A percentile compares a stretch with the other conserved stretches of the same genome.
These are phyloP conservation scores for Escallonia herrerae DNA, from an alignment of 129 eudicot genomes.

Conservation along the genomic window DNA sequence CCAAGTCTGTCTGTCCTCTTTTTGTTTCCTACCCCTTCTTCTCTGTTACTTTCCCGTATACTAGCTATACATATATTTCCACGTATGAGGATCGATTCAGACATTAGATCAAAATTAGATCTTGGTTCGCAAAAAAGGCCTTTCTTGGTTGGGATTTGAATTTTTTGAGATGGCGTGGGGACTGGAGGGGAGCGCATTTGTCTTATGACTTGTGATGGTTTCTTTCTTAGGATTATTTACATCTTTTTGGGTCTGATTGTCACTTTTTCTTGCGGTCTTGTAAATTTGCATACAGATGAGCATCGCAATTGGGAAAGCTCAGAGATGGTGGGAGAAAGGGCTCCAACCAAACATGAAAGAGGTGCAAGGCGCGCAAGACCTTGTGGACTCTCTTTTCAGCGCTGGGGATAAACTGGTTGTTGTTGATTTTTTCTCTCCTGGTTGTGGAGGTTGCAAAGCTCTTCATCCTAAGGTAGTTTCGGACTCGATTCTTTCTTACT, in stretches of 20 bases:
- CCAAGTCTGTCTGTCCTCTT: background rate
- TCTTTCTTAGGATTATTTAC: too few relatives aligned
- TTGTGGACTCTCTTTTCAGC: constrained; percentile 45
- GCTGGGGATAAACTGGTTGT: constrained; percentile 70
- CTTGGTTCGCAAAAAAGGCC: background rate
- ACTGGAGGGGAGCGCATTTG: too few relatives aligned
- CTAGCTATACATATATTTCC: background rate
- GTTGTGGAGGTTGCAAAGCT: constrained; percentile 86
- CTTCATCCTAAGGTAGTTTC: constrained; percentile 80
- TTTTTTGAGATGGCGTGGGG: too few relatives aligned
- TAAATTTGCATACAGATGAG: constrained; percentile 32
- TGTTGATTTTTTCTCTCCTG: constrained; percentile 75
- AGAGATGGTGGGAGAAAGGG: constrained; percentile 82
- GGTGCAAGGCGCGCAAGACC: constrained; percentile 59
- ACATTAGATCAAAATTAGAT: background rate
- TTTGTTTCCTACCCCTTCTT: background rate
- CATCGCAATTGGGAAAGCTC: constrained; percentile 45
- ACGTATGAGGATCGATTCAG: background rate
- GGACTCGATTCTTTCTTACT: background rate
- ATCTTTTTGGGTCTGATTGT: too few relatives aligned
- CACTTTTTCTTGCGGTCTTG: background rate
- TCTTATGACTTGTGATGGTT: too few relatives aligned
- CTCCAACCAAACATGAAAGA: constrained; percentile 61
- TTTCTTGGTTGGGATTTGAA: background rate
- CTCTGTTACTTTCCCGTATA: too few relatives aligned